Conservation (phyloP, 371 early-diverging fungal genomes). For the Rhizopus microsporus region DNA sequence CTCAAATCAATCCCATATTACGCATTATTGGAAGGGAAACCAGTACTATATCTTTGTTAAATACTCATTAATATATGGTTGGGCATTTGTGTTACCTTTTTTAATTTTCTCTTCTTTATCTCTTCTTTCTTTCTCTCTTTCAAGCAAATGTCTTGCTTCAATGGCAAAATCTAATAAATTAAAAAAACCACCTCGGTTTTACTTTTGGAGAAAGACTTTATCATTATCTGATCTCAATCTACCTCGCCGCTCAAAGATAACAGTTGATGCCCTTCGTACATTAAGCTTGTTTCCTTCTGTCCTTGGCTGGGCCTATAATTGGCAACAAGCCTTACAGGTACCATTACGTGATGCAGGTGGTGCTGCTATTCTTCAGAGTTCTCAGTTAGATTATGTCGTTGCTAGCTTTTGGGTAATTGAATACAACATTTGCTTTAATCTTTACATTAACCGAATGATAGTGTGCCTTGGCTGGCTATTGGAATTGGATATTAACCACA, state of each 20-base stretch:
- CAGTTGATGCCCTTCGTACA: conserved; percentile 46
- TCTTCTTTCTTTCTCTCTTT: too few species aligned
- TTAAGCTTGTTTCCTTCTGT: conserved; percentile 55
- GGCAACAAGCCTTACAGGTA: conserved; percentile 43
- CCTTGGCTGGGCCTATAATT: conserved; percentile 50
- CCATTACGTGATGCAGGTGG: conserved; percentile 56
- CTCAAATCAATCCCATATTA: background rate
- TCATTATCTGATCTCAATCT: conserved; percentile 45
- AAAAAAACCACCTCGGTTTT: conserved; percentile 25
- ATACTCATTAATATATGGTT: too few species aligned
- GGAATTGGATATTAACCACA: conserved; percentile 63
- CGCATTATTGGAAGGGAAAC: conserved; percentile 16
- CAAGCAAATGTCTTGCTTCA: background rate
- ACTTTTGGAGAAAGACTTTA: conserved; percentile 31
- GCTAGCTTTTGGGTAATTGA: conserved; percentile 58
- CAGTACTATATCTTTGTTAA: background rate
- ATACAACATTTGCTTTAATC: background rate
- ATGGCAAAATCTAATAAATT: conserved; percentile 14
- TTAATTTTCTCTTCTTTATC: background rate
- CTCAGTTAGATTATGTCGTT: conserved; percentile 58
- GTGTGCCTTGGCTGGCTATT: conserved; percentile 60
- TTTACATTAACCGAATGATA: conserved; percentile 11
- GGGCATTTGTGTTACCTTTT: background rate
- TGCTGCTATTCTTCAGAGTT: conserved; percentile 49
- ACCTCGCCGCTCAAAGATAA: conserved; percentile 43